Evolutionary conservation across 2,329 filamentous ascomycete genomes (phyloP).

Genomic region (Coniella lustricola): DNA sequence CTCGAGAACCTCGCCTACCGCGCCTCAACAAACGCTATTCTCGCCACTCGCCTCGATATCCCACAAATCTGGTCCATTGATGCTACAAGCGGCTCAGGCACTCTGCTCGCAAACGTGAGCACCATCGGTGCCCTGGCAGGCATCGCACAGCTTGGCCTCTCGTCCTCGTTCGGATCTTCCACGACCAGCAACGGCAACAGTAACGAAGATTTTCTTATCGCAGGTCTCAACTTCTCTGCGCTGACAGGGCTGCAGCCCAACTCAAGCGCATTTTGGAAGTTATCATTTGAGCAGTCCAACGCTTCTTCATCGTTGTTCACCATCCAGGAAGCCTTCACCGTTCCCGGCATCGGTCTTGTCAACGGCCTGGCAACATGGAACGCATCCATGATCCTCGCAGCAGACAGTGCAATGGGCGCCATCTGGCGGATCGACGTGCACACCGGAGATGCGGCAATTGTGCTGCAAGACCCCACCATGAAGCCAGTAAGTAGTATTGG

Average conservation of each 20-base stretch:
- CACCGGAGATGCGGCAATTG: not conserved
- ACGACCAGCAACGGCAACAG: too few relatives aligned
- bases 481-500: not conserved
- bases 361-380: constrained; percentile 1
- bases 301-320: not conserved
- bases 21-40: not conserved
- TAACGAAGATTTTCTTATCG: not conserved
- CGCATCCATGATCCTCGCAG: not conserved
- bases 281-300: not conserved
- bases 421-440: not conserved
- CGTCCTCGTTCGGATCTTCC: too few relatives aligned
- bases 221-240: not conserved
- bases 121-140: not conserved
- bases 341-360: not conserved
- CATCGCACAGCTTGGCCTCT: not conserved
- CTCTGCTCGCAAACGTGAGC: not conserved
- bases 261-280: not conserved
- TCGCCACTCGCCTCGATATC: constrained; percentile 5
- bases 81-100: not conserved
- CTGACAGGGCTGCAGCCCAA: constrained; percentile 2
- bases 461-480: constrained; percentile 2
- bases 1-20: constrained; percentile 4
- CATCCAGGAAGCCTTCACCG: not conserved
- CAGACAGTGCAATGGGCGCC: not conserved
- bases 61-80: constrained; percentile 3